These are phyloP conservation scores for Arthrobotrys pseudoclavata DNA, from an alignment of 2,329 filamentous ascomycete species.

Conservation along the genomic window DNA sequence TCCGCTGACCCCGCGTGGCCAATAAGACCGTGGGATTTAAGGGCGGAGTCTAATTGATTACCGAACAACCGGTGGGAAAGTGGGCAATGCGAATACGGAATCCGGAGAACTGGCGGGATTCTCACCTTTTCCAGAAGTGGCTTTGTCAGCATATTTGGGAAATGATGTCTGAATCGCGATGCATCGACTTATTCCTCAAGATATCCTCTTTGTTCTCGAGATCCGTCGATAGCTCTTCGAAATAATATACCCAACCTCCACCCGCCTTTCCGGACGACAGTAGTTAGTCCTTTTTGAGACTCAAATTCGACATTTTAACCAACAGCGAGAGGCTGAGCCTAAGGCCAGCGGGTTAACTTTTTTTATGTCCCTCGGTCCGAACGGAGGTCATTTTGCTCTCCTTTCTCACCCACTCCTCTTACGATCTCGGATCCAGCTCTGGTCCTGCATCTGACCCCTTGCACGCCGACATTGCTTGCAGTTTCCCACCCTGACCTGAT, in stretches of 20 bases:
- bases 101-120: slow-evolving; percentile 52
- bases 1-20: slow-evolving; percentile 19
- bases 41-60: slow-evolving; percentile 48
- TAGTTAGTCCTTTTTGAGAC: background rate
- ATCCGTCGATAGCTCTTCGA: background rate
- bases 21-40: slow-evolving; percentile 26
- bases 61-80: slow-evolving; percentile 35
- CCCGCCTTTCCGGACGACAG: background rate
- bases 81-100: slow-evolving; percentile 31
- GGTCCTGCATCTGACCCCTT: slow-evolving; percentile 43
- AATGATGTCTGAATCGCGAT: slow-evolving; percentile 25
- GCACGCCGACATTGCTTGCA: slow-evolving; percentile 20
- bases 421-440: slow-evolving; percentile 33
- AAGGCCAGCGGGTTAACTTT: slow-evolving; percentile 28
- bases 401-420: slow-evolving; percentile 27
- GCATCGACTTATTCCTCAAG: slow-evolving; percentile 41
- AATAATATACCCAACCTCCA: slow-evolving; percentile 24
- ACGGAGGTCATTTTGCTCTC: slow-evolving; percentile 56
- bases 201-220: slow-evolving; percentile 11
- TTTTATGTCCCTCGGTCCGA: slow-evolving; percentile 52
- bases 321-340: slow-evolving; percentile 3
- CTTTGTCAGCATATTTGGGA: slow-evolving; percentile 43
- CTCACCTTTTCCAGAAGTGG: slow-evolving; percentile 34
- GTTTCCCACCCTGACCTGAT: slow-evolving; percentile 1
- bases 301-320: background rate